phyloP scores from a whole-genome alignment of 345 rosid species.

The Iberis pinnata region DNA sequence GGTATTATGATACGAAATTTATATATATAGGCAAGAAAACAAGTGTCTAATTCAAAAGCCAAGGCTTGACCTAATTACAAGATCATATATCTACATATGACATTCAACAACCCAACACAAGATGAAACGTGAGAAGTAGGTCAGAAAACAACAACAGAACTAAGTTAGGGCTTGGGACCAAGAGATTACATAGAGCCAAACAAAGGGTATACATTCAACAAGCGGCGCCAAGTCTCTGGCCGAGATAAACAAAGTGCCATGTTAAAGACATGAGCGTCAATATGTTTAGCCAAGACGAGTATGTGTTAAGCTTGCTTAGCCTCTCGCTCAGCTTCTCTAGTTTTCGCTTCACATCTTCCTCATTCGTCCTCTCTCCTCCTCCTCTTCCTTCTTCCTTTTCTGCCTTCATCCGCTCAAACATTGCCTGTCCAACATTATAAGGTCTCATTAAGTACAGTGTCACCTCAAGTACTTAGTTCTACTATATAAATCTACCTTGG shows the following conservation, averaged over 20 bases:
- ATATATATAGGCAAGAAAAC: not conserved
- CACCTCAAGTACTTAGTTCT: no score
- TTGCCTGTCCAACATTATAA: slow-evolving; percentile 29
- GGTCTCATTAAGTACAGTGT: no score
- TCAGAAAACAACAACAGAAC: not conserved
- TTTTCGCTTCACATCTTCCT: slow-evolving; percentile 27
- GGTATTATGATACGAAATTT: not conserved
- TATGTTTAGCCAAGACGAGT: slow-evolving; percentile 54
- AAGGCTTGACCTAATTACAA: not conserved
- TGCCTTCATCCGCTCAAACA: slow-evolving; percentile 56
- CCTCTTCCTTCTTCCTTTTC: slow-evolving; percentile 85
- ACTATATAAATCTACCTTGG: slow-evolving; percentile 41
- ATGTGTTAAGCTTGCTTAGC: slow-evolving; percentile 59
- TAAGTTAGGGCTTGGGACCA: not conserved
- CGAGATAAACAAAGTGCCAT: slow-evolving; percentile 59
- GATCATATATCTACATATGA: no score
- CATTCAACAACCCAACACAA: no score
- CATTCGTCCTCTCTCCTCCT: slow-evolving; percentile 29
- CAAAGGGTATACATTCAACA: slow-evolving; percentile 24
- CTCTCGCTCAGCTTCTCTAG: slow-evolving; percentile 38
- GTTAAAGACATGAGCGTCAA: slow-evolving; percentile 51
- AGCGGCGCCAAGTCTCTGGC: slow-evolving; percentile 33
- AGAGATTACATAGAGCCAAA: not conserved
- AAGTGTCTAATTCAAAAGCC: not conserved
- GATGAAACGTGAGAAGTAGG: not conserved